Base-by-base conservation (phyloP, 2,329 filamentous ascomycete species). In the Graphilbum fragrans region DNA sequence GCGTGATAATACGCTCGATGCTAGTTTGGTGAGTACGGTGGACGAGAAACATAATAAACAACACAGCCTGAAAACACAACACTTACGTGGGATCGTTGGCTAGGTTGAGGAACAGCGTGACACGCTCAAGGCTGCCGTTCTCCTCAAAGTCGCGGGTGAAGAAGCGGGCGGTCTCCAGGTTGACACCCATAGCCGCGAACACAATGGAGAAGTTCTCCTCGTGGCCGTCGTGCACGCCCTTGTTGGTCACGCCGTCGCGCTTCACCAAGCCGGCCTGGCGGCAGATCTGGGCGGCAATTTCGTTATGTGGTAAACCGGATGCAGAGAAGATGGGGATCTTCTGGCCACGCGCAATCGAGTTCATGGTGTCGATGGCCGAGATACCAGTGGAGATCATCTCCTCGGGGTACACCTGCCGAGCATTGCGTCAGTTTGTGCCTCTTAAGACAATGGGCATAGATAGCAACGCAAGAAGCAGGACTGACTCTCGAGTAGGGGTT, bases 371-470 rank as follows among this genome's bases (percentile, higher is more conserved):
- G 57, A 98, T 96, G 58, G 92, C 88, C 48, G 90, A 96, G 63
- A 98, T 98, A 79, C 92, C 92, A 37, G 92, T 98, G 29, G 90
- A 92, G 57, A 98, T 96, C 90, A 98, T 98, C 68, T 98, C 93
- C 70, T 98, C 92, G 57, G 92, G 92, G 61, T 98, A 98, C 53
- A 94, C 86, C 86, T 93, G 49, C n/a, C n/a, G n/a, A n/a, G n/a
- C n/a, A n/a, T n/a, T n/a, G n/a, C n/a, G n/a, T n/a, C n/a, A n/a
- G n/a, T n/a, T n/a, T n/a, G n/a, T 20, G 17, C 20, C 6, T 17
- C 46, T 56, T 41, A 55, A 51, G 12, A 17, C 29, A 3, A 20
- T 35, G 3, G 9, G 4, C 18, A 32, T 14, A 22, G 17, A 12
- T 8, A 5, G 5, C 5, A 35, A 20, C 44, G 18, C 12, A n/a